Evolutionary conservation across 192 early-diverging fungal genomes (phyloP).

Genomic region (Phycomyces blakesleeanus): DNA sequence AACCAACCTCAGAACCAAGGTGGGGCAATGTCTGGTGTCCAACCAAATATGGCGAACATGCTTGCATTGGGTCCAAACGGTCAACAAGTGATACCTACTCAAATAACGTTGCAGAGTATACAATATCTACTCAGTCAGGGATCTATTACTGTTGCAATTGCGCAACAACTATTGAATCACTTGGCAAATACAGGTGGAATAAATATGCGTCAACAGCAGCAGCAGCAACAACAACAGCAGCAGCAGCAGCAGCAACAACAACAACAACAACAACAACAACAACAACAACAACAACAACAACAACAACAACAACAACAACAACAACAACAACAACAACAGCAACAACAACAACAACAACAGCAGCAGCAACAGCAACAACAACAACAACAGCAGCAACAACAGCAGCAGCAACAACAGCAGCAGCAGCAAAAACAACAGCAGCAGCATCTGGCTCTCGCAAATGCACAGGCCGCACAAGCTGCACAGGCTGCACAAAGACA

Average conservation of each 20-base stretch:
- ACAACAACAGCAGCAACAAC: background rate
- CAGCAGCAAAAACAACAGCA: slow-evolving; percentile 11
- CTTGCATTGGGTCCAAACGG: slow-evolving; percentile 7
- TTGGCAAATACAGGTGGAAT: slow-evolving; percentile 7
- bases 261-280: slow-evolving; percentile 11
- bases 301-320: slow-evolving; percentile 6
- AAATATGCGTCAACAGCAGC: background rate
- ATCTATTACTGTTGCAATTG: slow-evolving; percentile 24
- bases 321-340: slow-evolving; percentile 15
- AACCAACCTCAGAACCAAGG: background rate
- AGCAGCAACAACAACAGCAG: slow-evolving; percentile 1
- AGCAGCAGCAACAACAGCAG: slow-evolving; percentile 1
- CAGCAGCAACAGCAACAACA: slow-evolving; percentile 16
- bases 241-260: slow-evolving; percentile 13
- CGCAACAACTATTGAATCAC: slow-evolving; percentile 26
- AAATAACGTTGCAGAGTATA: slow-evolving; percentile 18
- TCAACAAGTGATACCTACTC: slow-evolving; percentile 19
- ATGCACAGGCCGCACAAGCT: slow-evolving; percentile 2
- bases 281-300: slow-evolving; percentile 8
- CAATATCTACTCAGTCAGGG: slow-evolving; percentile 25
- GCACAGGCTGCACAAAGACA: slow-evolving; percentile 1
- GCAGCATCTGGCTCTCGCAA: background rate
- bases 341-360: background rate
- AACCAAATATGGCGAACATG: slow-evolving; percentile 11
- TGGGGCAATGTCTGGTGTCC: too few relatives aligned